Percentiles rank a stretch among this genome's conserved stretches.
Conservation (phyloP, 768 basidiomycete species). For the Hortiboletus flavorubellus region DNA sequence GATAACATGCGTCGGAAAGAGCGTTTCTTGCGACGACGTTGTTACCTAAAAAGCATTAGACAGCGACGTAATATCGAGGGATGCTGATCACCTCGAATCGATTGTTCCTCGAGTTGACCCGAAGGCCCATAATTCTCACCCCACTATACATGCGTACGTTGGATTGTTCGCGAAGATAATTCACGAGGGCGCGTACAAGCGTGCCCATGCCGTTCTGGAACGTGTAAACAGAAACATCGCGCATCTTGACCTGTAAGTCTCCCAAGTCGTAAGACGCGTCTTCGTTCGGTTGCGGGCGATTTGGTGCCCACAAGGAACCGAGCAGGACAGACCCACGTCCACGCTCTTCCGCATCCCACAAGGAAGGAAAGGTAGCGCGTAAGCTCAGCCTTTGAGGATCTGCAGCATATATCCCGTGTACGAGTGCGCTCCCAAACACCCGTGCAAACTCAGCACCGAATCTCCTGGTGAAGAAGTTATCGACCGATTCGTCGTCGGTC, state of each 20-base stretch:
- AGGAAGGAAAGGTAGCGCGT: conserved; percentile 68
- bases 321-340: conserved; percentile 69
- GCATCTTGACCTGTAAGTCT: conserved; percentile 44
- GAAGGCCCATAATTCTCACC: conserved; percentile 38
- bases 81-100: conserved; percentile 43
- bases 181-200: conserved; percentile 55
- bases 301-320: conserved; percentile 44
- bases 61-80: background rate
- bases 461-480: conserved; percentile 69
- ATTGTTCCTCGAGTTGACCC: conserved; percentile 29
- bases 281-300: background rate
- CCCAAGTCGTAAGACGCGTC: conserved; percentile 47
- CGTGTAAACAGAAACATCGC: conserved; percentile 72
- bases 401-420: conserved; percentile 92
- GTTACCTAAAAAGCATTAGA: conserved; percentile 29
- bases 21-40: conserved; percentile 30
- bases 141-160: conserved; percentile 60
- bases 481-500: conserved; percentile 71
- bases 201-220: conserved; percentile 73
- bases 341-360: conserved; percentile 67
- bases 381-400: conserved; percentile 75
- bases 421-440: conserved; percentile 72
- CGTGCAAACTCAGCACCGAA: conserved; percentile 74
- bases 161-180: conserved; percentile 38
- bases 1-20: conserved; percentile 62